Base-by-base conservation (phyloP, 352 stramenopile species). In the Pseudoperonospora humuli region DNA sequence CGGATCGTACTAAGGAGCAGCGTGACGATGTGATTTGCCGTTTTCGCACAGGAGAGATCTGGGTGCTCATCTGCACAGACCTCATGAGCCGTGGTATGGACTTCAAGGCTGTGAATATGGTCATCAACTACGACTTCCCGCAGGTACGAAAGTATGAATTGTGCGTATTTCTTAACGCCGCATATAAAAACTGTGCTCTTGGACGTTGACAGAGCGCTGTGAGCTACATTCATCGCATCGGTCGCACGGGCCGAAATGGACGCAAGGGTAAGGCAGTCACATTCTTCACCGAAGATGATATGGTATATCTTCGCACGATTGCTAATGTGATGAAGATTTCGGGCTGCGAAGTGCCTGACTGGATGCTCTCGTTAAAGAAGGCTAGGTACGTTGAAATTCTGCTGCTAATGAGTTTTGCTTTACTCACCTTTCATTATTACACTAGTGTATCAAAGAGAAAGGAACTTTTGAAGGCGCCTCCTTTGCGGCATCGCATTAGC, bases 51-150 rank as follows among this genome's bases (percentile, higher is more conserved):
- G 96, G 96, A 25, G 78, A 95, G 20, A 91, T 97, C 14, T 99
- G 96, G 96, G 76, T 99, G 14, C 75, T 99, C 19, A 98, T 99
- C 46, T 98, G 91, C 44, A 99, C 97, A n/a, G 97, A 99, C 59
- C 66, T 99, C 6, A 96, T 99, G 64, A 96, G 86, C 18, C 78
- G 97, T 54, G 97, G 97, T 57, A 97, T 99, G 54, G 96, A 99
- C 75, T 99, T 99, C 59, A 97, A 98, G 68, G 96, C 90, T 13
- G 95, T 99, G 5, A 98, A 98, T 52, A 97, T 97, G 81, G 96
- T 99, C 6, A 97, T 99, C 62, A 99, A 99, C 68, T 99, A 98
- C 59, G 96, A 99, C 69, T 96, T 99, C 52, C 96, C 97, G 7
- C 86, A 93, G 65, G 70, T 79, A 59, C 28, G 44, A 41, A 21